Evolutionary conservation across 352 stramenopile genomes (phyloP), one percentile per base, ranked within the genome.

Genomic region (Pythium grandisporangium): DNA sequence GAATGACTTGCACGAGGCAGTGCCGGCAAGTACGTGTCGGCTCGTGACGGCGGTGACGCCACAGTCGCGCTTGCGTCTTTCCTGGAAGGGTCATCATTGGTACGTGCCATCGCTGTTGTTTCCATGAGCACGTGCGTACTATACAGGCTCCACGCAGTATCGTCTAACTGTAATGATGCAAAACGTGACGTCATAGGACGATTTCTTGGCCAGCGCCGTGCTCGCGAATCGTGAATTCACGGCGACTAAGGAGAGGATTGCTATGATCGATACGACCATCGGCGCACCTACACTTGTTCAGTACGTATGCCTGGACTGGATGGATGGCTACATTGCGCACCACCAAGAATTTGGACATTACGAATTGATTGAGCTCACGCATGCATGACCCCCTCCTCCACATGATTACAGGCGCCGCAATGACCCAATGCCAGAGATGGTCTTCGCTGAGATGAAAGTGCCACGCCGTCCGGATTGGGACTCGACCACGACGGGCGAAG

Each of bases 391-490:
- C n/a, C n/a, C n/a, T n/a, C n/a, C n/a, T n/a, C n/a, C n/a, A 6
- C 2, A 8, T 41, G 5, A 21, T 23, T 45, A 14, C 42, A 90
- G 79, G 30, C 66, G 66, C 20, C 59, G 73, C 26, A 68, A 72
- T 24, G 58, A 65, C 23, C 42, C 76, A 25, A 49, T 83, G 33
- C 72, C 81, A 1, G 70, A 86, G 56, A 95, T 96, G 75, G 77
- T 65, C 34, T 98, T 98, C 52, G 61, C 84, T 14, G 91, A 98
- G 60, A 76, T 99, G 50, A 95, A 91, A 36, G 95, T 99, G 36
- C 97, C 97, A 14, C 72, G 96, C 45, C 86, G 96, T 23, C 97
- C 97, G 6, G 35, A 80, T 19, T 99, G 97, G 97, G 81, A 95
- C 49, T 61, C 84, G 29, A 82, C 62, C 4, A 99, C 93, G n/a